Evolutionary conservation across 1,284 basidiomycete genomes (phyloP).

Genomic region (Exobasidium rhododendri): DNA sequence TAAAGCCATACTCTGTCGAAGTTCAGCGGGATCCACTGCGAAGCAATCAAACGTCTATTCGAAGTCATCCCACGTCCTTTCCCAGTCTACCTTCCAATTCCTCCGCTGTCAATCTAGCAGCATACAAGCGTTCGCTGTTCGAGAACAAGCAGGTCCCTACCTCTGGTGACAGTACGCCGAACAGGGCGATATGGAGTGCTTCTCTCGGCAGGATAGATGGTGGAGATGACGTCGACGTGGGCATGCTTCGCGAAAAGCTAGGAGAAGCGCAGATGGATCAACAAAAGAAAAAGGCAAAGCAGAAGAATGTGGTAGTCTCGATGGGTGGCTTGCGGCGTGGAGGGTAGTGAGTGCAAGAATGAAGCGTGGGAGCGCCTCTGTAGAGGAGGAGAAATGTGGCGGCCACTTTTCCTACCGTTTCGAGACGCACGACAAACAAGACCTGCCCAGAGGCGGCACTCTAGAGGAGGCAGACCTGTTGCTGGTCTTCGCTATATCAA

Average conservation of each 20-base stretch:
- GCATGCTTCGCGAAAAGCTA: not conserved
- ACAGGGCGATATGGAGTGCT: not conserved
- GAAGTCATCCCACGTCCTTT: constrained; percentile 9
- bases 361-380: too few relatives aligned
- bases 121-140: constrained; percentile 44
- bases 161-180: constrained; percentile 10
- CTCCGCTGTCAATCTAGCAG: constrained; percentile 25
- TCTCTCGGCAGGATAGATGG: constrained; percentile 7
- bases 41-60: constrained; percentile 9
- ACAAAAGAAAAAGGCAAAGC: not conserved
- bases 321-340: not conserved
- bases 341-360: too few relatives aligned
- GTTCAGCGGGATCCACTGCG: not conserved
- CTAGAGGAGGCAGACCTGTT: too few relatives aligned
- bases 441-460: too few relatives aligned
- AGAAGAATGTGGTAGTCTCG: not conserved
- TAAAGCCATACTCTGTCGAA: constrained; percentile 1
- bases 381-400: too few relatives aligned
- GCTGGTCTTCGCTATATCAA: too few relatives aligned
- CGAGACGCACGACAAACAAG: too few relatives aligned
- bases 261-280: not conserved
- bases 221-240: not conserved
- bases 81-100: constrained; percentile 44
- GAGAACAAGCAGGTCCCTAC: constrained; percentile 10
- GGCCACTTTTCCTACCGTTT: too few relatives aligned